Evolutionary conservation across 352 stramenopile species (phyloP).

Genomic region (Globisporangium abappressorium): DNA sequence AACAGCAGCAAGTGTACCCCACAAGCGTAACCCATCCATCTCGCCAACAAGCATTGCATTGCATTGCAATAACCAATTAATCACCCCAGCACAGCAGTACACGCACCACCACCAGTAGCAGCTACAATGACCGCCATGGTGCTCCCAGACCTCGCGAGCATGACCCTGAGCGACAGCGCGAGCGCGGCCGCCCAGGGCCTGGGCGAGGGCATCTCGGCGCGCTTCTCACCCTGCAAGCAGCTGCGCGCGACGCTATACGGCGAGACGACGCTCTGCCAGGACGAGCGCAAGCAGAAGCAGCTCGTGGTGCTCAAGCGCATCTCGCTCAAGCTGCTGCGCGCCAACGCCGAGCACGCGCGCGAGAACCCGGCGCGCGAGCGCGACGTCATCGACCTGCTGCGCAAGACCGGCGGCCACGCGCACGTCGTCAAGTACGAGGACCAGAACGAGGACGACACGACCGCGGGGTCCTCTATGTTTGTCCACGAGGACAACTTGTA

Average conservation of each 20-base stretch:
- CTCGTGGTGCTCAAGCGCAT: constrained; percentile 60
- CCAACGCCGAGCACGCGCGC: constrained; percentile 28
- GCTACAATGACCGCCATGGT: not conserved
- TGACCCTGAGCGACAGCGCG: constrained; percentile 3
- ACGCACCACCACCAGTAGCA: not conserved
- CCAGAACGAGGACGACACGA: not conserved
- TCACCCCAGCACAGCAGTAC: not conserved
- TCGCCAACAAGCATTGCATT: not conserved
- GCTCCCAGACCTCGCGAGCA: constrained; percentile 7
- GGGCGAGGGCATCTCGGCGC: constrained; percentile 30
- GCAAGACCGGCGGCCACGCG: constrained; percentile 28
- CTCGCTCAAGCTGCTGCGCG: constrained; percentile 32
- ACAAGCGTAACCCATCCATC: not conserved
- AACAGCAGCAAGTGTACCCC: not conserved
- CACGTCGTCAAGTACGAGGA: constrained; percentile 41
- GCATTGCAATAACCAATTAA: not conserved
- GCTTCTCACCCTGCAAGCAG: constrained; percentile 34
- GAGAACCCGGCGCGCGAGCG: constrained; percentile 49
- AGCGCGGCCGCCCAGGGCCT: constrained; percentile 4
- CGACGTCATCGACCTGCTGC: constrained; percentile 43
- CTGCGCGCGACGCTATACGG: constrained; percentile 52
- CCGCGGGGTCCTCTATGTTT: constrained; percentile 29
- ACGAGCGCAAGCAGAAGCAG: constrained; percentile 27
- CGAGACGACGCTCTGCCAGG: constrained; percentile 49
- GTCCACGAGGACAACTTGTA: constrained; percentile 35